Percentiles rank a stretch among this genome's conserved stretches.
These are phyloP conservation scores for Alternaria triticimaculans DNA, from an alignment of 2,329 filamentous ascomycete genomes.

Conservation along the genomic window DNA sequence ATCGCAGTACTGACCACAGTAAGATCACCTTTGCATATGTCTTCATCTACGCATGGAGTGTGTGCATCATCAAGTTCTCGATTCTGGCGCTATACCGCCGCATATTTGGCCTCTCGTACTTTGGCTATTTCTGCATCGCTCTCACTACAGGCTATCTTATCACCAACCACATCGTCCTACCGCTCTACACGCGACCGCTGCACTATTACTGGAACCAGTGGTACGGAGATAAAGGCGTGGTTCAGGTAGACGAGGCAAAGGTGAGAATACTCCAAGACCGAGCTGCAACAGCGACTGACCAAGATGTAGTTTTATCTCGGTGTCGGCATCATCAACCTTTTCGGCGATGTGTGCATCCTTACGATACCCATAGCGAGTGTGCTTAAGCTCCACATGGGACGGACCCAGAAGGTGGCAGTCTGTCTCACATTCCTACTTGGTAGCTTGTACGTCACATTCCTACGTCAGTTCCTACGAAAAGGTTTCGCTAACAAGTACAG, in stretches of 20 bases:
- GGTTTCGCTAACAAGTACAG: slow-evolving; percentile 2
- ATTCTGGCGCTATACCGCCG: slow-evolving; percentile 35
- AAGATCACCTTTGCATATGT: slow-evolving; percentile 38
- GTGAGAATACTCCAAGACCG: background rate
- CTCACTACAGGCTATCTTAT: slow-evolving; percentile 1
- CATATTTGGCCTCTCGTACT: slow-evolving; percentile 34
- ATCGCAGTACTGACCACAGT: background rate
- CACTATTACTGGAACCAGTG: slow-evolving; percentile 2
- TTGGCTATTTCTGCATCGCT: slow-evolving; percentile 7
- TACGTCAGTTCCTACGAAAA: too few species aligned
- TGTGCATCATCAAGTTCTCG: slow-evolving; percentile 35
- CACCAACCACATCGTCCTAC: slow-evolving; percentile 2
- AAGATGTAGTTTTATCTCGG: slow-evolving; percentile 29
- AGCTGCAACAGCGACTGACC: background rate
- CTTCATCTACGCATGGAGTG: slow-evolving; percentile 36
- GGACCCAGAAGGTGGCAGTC: slow-evolving; percentile 32
- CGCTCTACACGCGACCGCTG: slow-evolving; percentile 2
- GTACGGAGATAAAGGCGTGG: slow-evolving; percentile 15
- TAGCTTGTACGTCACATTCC: slow-evolving; percentile 21
- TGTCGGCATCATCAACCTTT: slow-evolving; percentile 32
- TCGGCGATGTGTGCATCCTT: slow-evolving; percentile 28
- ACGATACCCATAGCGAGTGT: slow-evolving; percentile 14
- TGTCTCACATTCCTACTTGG: slow-evolving; percentile 32
- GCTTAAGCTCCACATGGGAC: slow-evolving; percentile 22
- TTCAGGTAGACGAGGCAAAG: slow-evolving; percentile 29